Percentiles rank a stretch among this genome's conserved stretches.
Evolutionary conservation across 768 basidiomycete genomes (phyloP).

Genomic region (Pleurotus cornucopiae): DNA sequence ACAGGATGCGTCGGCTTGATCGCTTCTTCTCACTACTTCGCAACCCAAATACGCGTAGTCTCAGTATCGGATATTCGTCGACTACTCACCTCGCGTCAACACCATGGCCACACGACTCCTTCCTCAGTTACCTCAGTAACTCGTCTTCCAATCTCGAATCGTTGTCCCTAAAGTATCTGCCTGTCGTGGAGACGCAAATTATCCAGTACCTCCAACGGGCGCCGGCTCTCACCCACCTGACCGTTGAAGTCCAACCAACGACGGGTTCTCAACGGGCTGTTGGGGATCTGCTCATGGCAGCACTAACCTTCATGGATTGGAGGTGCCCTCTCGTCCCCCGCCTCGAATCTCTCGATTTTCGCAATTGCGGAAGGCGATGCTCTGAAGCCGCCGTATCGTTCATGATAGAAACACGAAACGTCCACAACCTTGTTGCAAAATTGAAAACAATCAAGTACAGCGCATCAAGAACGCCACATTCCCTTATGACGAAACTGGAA

Average conservation of each 20-base stretch:
- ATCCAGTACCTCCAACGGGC: slow-evolving; percentile 1
- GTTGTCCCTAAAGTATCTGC: neutral
- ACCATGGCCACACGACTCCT: slow-evolving; percentile 5
- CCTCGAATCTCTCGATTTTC: slow-evolving; percentile 5
- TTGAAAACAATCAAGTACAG: slow-evolving; percentile 1
- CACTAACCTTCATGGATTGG: slow-evolving; percentile 5
- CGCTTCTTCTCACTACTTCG: slow-evolving; percentile 4
- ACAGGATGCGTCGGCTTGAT: neutral
- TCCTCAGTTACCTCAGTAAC: neutral
- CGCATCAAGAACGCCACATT: neutral
- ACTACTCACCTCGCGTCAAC: neutral
- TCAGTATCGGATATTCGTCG: neutral
- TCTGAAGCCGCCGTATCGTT: neutral
- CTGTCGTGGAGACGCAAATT: slow-evolving; percentile 5
- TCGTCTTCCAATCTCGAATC: neutral
- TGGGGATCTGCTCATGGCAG: slow-evolving; percentile 3
- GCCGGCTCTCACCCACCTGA: neutral
- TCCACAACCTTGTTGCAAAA: neutral
- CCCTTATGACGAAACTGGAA: neutral
- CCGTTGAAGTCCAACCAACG: neutral
- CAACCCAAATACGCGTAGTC: neutral
- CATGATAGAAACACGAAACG: slow-evolving; percentile 3
- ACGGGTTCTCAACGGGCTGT: slow-evolving; percentile 1
- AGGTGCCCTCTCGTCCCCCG: neutral
- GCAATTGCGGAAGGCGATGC: slow-evolving; percentile 6